Evolutionary conservation across 2,329 filamentous ascomycete species (phyloP).

Genomic region (Cordyceps cicadae): DNA sequence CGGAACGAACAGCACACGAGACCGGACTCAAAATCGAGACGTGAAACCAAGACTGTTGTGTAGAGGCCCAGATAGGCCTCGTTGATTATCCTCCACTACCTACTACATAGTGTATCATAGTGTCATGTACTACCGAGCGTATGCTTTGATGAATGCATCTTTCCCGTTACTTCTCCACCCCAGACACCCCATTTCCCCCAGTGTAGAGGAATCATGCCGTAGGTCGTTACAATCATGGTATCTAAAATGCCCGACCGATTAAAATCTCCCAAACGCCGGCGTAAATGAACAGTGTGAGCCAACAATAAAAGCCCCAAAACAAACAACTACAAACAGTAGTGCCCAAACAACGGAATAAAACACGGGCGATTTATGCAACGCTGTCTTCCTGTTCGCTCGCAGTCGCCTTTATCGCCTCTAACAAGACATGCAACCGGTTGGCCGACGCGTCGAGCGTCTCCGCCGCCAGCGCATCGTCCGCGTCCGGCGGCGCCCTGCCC

Average conservation of each 20-base stretch:
- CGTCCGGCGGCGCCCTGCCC: conserved; percentile 24
- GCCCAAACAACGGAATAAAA: background rate
- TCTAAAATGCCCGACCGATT: background rate
- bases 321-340: background rate
- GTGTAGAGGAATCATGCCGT: background rate
- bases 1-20: background rate
- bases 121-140: background rate
- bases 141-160: background rate
- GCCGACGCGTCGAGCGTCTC: conserved; percentile 37
- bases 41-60: background rate
- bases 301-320: background rate
- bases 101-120: conserved; percentile 3
- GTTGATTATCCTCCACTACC: background rate
- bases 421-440: conserved; percentile 32
- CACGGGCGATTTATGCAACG: background rate
- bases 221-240: conserved; percentile 1
- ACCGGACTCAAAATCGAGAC: background rate
- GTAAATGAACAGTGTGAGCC: background rate
- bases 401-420: conserved; percentile 26
- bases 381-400: conserved; percentile 14
- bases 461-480: conserved; percentile 33
- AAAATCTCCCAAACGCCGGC: background rate
- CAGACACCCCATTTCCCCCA: no score
- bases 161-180: background rate
- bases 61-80: background rate